A percentile compares a stretch with the other conserved stretches of the same genome.
Evolutionary conservation across 208 protist species (phyloP).

Genomic region (Vickermania ingenoplastis): DNA sequence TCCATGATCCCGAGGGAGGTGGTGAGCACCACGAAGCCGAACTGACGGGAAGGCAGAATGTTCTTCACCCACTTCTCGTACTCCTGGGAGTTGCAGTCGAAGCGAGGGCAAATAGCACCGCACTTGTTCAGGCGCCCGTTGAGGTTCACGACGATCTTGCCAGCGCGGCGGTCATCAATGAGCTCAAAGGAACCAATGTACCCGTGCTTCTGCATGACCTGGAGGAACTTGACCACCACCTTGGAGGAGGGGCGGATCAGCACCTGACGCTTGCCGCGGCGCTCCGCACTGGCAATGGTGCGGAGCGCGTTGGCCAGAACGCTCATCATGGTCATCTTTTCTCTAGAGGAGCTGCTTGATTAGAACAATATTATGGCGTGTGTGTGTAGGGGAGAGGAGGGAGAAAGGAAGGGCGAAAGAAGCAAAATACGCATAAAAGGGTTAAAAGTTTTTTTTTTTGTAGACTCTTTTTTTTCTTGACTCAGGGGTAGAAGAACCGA

Average conservation of each 20-base stretch:
- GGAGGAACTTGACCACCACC: slow-evolving; percentile 99
- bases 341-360: no score
- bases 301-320: slow-evolving; percentile 96
- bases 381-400: no score
- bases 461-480: no score
- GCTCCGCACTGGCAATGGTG: slow-evolving; percentile 97
- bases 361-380: no score
- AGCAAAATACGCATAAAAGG: no score
- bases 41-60: slow-evolving; percentile 99
- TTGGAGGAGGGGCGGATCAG: slow-evolving; percentile 98
- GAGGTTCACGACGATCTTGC: slow-evolving; percentile 99
- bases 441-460: no score
- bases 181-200: slow-evolving; percentile 99
- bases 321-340: slow-evolving; percentile 97
- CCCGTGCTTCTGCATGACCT: slow-evolving; percentile 99
- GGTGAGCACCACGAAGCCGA: slow-evolving; percentile 99
- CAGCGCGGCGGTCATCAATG: slow-evolving; percentile 99
- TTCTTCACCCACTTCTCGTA: slow-evolving; percentile 99
- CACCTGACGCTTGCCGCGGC: slow-evolving; percentile 99
- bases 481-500: no score
- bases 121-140: slow-evolving; percentile 99
- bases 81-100: slow-evolving; percentile 93
- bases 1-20: slow-evolving; percentile 99
- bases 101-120: slow-evolving; percentile 99
- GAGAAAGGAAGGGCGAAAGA: neutral